Evolutionary conservation across 176 grass and related monocot genomes (phyloP).

Genomic region (Guadua angustifolia): DNA sequence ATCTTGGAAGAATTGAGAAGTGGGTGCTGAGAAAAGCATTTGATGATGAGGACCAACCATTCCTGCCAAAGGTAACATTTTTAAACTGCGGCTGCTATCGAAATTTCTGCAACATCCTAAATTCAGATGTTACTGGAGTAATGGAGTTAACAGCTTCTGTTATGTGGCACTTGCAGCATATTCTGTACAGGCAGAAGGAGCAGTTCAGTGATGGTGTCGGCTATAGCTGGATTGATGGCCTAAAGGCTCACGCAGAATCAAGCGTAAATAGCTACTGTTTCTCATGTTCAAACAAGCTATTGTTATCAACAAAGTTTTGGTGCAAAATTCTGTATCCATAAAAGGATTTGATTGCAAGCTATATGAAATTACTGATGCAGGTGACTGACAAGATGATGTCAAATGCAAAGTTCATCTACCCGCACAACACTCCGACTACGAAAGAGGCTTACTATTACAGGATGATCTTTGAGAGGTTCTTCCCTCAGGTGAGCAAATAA

Average conservation of each 20-base stretch:
- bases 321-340: background rate
- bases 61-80: conserved; percentile 68
- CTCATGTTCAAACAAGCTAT: background rate
- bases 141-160: background rate
- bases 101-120: background rate
- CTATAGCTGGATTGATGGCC: conserved; percentile 89
- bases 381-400: conserved; percentile 69
- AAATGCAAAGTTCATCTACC: conserved; percentile 64
- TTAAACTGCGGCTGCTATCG: background rate
- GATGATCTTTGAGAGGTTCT: background rate
- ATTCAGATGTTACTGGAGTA: background rate
- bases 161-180: conserved; percentile 54
- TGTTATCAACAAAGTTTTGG: background rate
- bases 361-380: conserved; percentile 42
- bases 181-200: conserved; percentile 89
- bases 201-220: conserved; percentile 93
- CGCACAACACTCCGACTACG: conserved; percentile 64
- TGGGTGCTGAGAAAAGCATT: conserved; percentile 87
- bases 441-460: conserved; percentile 84
- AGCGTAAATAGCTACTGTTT: conserved; percentile 42
- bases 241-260: conserved; percentile 64
- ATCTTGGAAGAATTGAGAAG: conserved; percentile 84
- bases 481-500: background rate
- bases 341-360: background rate
- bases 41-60: conserved; percentile 70